phyloP scores from a whole-genome alignment of 2,329 filamentous ascomycete genomes.

The Xenoacremonium recifei region DNA sequence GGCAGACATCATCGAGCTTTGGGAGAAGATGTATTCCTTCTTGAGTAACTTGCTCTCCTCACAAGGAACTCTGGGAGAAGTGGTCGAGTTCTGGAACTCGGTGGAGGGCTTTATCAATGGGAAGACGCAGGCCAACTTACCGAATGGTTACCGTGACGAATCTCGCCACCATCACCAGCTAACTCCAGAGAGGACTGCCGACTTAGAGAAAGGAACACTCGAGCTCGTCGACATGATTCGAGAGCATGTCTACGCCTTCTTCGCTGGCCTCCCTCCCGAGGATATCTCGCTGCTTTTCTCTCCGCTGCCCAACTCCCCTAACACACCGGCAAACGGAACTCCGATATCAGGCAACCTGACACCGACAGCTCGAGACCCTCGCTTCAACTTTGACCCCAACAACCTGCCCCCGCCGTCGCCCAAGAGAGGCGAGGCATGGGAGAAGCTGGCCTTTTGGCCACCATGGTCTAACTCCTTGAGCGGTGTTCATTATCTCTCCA shows the following conservation, averaged over 20 bases:
- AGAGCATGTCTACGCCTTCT: constrained; percentile 77
- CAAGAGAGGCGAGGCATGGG: constrained; percentile 80
- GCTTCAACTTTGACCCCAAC: constrained; percentile 77
- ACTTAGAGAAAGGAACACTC: constrained; percentile 73
- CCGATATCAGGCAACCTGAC: constrained; percentile 39
- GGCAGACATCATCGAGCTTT: constrained; percentile 79
- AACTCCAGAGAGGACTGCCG: constrained; percentile 64
- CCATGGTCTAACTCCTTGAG: constrained; percentile 89
- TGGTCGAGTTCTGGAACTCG: constrained; percentile 92
- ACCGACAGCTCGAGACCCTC: constrained; percentile 63
- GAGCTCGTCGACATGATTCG: constrained; percentile 84
- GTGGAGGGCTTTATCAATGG: constrained; percentile 88
- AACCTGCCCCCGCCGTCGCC: constrained; percentile 76
- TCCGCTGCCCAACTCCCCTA: constrained; percentile 69
- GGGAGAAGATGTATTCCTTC: constrained; percentile 82
- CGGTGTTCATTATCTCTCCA: constrained; percentile 85
- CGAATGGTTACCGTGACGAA: constrained; percentile 77
- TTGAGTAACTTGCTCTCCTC: constrained; percentile 72
- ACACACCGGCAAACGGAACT: constrained; percentile 42
- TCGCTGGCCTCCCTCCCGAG: constrained; percentile 83
- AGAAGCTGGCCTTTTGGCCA: constrained; percentile 94
- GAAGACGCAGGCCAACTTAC: constrained; percentile 75
- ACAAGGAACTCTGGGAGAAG: constrained; percentile 81
- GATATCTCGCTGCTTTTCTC: constrained; percentile 88
- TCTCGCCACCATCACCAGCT: constrained; percentile 80